Conservation (phyloP, 768 basidiomycete genomes). For the Amyloporia xantha region DNA sequence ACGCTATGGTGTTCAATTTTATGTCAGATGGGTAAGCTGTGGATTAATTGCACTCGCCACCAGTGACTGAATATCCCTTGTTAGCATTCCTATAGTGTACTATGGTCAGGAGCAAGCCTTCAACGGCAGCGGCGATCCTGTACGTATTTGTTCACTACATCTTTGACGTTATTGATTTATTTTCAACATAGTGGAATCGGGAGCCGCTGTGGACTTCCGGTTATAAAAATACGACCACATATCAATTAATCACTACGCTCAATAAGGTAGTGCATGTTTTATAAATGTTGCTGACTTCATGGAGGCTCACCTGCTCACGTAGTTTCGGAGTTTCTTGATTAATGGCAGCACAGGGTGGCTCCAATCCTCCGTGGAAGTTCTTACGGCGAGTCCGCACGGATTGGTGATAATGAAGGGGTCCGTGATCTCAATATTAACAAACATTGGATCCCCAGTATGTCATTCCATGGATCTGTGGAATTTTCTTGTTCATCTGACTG, state of each 20-base stretch:
- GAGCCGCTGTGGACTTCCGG: slow-evolving; percentile 69
- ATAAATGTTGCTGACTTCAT: too few relatives aligned
- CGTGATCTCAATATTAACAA: slow-evolving; percentile 57
- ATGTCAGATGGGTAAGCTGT: slow-evolving; percentile 58
- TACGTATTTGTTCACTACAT: slow-evolving; percentile 29
- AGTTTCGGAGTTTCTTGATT: slow-evolving; percentile 65
- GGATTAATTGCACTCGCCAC: too few relatives aligned
- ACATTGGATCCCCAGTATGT: slow-evolving; percentile 66
- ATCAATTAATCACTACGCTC: slow-evolving; percentile 51
- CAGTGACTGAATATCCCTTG: not conserved
- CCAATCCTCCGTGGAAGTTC: slow-evolving; percentile 42
- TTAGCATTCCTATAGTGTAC: slow-evolving; percentile 71
- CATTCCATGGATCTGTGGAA: not conserved
- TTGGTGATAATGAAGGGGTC: slow-evolving; percentile 62
- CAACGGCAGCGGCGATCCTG: slow-evolving; percentile 58
- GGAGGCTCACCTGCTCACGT: too few relatives aligned
- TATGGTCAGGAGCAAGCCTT: slow-evolving; percentile 78
- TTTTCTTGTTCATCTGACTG: not conserved
- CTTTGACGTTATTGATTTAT: too few relatives aligned
- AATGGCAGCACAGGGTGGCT: slow-evolving; percentile 42
- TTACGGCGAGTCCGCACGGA: slow-evolving; percentile 42
- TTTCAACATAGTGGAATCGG: slow-evolving; percentile 63
- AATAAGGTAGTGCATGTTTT: slow-evolving; percentile 46
- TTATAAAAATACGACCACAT: slow-evolving; percentile 52
- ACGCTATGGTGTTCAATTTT: slow-evolving; percentile 69